A percentile compares a stretch with the other conserved stretches of the same genome.
Conservation (phyloP, 139 green algal genomes). For the Eudorina sp. region DNA sequence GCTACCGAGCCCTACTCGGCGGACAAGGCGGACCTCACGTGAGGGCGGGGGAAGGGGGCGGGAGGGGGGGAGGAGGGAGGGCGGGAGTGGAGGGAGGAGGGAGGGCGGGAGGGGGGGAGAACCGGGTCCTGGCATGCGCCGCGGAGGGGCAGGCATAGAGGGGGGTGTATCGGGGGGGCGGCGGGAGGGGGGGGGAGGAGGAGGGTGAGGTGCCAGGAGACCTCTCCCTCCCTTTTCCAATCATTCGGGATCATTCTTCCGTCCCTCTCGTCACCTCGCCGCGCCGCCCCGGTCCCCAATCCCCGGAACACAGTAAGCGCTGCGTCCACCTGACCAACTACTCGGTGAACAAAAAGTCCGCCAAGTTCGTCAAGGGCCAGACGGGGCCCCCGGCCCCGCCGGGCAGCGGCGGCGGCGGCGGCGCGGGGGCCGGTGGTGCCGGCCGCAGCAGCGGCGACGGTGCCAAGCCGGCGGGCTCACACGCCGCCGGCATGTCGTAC, state of each 20-base stretch:
- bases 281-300: background rate
- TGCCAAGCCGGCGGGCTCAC: background rate
- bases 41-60: too few relatives aligned
- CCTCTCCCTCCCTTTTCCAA: too few relatives aligned
- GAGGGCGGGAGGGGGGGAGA: background rate
- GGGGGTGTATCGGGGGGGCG: too few relatives aligned
- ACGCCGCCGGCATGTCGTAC: background rate
- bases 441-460: background rate
- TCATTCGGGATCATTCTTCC: background rate
- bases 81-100: background rate
- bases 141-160: too few relatives aligned
- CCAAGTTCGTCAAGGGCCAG: conserved; percentile 23
- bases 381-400: background rate
- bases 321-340: conserved; percentile 86
- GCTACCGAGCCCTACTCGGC: conserved; percentile 75
- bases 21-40: conserved; percentile 65
- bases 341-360: conserved; percentile 75
- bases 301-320: conserved; percentile 50
- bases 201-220: too few relatives aligned
- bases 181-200: too few relatives aligned
- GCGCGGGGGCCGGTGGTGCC: background rate
- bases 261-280: background rate
- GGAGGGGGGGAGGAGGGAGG: background rate
- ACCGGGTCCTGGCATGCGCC: too few relatives aligned
- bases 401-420: background rate